phyloP scores from a whole-genome alignment of 805 yeast species.

The Tetrapisispora arboricola region DNA sequence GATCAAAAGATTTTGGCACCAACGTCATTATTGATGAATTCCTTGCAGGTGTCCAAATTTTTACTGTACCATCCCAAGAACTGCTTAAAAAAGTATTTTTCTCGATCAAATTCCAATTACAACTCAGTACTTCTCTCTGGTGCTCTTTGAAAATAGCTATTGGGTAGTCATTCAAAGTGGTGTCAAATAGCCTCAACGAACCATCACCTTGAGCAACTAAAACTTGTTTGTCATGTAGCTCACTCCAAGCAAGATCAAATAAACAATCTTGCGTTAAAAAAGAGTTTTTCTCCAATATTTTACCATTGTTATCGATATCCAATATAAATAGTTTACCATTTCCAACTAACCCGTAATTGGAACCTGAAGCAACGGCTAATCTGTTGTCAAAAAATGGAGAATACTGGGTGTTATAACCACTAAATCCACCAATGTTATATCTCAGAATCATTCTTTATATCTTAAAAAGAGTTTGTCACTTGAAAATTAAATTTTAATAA shows the following conservation, averaged over 20 bases:
- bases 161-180: slow-evolving; percentile 47
- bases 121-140: slow-evolving; percentile 58
- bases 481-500: no score
- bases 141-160: slow-evolving; percentile 72
- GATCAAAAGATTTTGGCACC: slow-evolving; percentile 26
- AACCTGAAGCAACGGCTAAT: slow-evolving; percentile 80
- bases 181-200: slow-evolving; percentile 70
- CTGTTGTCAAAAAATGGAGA: slow-evolving; percentile 88
- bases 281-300: slow-evolving; percentile 39
- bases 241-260: slow-evolving; percentile 86
- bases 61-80: slow-evolving; percentile 89
- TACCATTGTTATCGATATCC: slow-evolving; percentile 58
- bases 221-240: slow-evolving; percentile 77
- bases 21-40: slow-evolving; percentile 49
- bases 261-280: slow-evolving; percentile 93
- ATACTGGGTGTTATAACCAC: slow-evolving; percentile 81
- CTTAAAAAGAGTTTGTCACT: background rate
- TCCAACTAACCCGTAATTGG: slow-evolving; percentile 91
- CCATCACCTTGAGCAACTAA: slow-evolving; percentile 88
- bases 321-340: slow-evolving; percentile 75
- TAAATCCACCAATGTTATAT: slow-evolving; percentile 66
- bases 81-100: slow-evolving; percentile 62
- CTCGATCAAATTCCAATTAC: slow-evolving; percentile 64
- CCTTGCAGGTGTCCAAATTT: slow-evolving; percentile 64
- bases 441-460: slow-evolving; percentile 39